Percentiles rank a stretch among this genome's conserved stretches.
These are phyloP conservation scores for Anaeromyces robustus DNA, from an alignment of 192 early-diverging fungal species.

Conservation along the genomic window DNA sequence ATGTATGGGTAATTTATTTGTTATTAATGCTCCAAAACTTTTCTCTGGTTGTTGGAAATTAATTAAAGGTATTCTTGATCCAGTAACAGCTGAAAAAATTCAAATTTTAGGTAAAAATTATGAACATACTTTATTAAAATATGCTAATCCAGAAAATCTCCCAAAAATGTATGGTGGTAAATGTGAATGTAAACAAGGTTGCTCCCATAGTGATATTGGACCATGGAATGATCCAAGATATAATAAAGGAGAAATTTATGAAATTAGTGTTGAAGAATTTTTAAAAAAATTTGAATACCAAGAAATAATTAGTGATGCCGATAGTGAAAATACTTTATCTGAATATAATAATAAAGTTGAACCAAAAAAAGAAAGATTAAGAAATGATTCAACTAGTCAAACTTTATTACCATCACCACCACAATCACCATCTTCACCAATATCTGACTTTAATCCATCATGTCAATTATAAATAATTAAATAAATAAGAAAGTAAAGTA, in stretches of 20 bases:
- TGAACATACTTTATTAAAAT: slow-evolving; percentile 30
- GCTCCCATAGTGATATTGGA: slow-evolving; percentile 21
- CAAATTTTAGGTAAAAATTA: slow-evolving; percentile 48
- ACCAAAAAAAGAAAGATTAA: background rate
- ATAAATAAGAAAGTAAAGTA: no score
- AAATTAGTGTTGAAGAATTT: background rate
- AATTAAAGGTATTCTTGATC: slow-evolving; percentile 60
- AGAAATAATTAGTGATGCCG: background rate
- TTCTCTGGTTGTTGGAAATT: slow-evolving; percentile 69
- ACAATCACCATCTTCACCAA: background rate
- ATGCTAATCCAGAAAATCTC: slow-evolving; percentile 48
- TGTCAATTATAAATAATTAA: no score
- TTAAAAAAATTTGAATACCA: background rate
- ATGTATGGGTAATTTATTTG: slow-evolving; percentile 73
- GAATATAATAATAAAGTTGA: background rate
- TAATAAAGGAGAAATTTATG: background rate
- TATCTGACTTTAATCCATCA: no score
- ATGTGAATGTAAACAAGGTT: slow-evolving; percentile 56
- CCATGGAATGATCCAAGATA: slow-evolving; percentile 22
- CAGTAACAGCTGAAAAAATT: slow-evolving; percentile 39
- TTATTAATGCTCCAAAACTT: slow-evolving; percentile 83
- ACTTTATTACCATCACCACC: background rate
- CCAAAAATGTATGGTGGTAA: slow-evolving; percentile 53
- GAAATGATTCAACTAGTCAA: no score
- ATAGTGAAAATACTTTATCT: background rate